These are phyloP conservation scores for Aspergillus sp. DNA, from an alignment of 2,329 filamentous ascomycete genomes.

Conservation along the genomic window DNA sequence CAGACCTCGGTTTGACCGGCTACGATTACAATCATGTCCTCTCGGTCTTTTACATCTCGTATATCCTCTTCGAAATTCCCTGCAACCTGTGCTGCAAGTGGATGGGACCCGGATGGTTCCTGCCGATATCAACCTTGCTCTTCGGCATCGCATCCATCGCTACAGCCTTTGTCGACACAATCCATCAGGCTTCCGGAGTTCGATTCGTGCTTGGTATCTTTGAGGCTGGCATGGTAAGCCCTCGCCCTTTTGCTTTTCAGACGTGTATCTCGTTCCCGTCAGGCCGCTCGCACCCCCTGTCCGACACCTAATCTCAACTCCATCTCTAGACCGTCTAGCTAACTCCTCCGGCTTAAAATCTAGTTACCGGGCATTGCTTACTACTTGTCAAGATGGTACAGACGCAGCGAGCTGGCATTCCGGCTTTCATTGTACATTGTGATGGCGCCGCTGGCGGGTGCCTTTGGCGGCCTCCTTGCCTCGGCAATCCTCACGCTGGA, in stretches of 20 bases:
- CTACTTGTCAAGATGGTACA: conserved; percentile 73
- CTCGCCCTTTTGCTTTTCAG: too few species aligned
- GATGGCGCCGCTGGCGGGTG: conserved; percentile 71
- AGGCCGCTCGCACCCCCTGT: too few species aligned
- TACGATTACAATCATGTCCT: conserved; percentile 73
- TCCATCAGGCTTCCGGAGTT: conserved; percentile 60
- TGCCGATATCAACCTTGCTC: conserved; percentile 64
- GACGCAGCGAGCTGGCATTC: conserved; percentile 70
- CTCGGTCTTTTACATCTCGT: conserved; percentile 72
- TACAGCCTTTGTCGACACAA: conserved; percentile 67
- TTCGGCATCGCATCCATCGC: conserved; percentile 69
- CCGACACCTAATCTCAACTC: too few species aligned
- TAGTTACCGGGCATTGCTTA: conserved; percentile 71
- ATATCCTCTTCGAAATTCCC: conserved; percentile 75
- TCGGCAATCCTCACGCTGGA: conserved; percentile 66
- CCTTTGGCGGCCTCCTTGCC: conserved; percentile 71
- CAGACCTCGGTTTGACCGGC: conserved; percentile 61
- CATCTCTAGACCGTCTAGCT: background rate
- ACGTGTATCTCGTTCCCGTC: too few species aligned
- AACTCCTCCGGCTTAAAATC: background rate
- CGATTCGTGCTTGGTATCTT: conserved; percentile 71
- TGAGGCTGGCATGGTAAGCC: conserved; percentile 66
- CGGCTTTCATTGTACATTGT: conserved; percentile 71
- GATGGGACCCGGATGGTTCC: conserved; percentile 73
- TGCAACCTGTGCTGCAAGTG: conserved; percentile 71